These are phyloP conservation scores for Alternaria consortialis DNA, from an alignment of 2,329 filamentous ascomycete genomes.

Conservation along the genomic window DNA sequence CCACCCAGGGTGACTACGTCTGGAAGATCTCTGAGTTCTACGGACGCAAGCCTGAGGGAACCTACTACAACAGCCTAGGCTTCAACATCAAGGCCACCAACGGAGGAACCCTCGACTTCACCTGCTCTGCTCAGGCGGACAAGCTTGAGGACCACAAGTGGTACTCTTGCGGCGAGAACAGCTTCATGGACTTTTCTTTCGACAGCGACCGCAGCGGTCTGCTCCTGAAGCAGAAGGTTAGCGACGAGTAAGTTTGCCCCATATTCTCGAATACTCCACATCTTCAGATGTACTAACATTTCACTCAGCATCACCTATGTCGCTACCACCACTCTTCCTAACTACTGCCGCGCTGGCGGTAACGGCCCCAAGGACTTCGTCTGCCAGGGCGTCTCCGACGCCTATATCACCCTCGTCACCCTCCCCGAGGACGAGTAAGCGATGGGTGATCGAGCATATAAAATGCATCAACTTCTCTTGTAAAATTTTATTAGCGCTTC, in stretches of 20 bases:
- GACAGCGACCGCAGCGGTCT: conserved; percentile 22
- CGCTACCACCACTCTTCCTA: conserved; percentile 25
- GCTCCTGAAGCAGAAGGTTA: conserved; percentile 24
- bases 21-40: conserved; percentile 32
- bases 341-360: conserved; percentile 26
- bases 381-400: conserved; percentile 72
- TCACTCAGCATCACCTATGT: conserved; percentile 16
- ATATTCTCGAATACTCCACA: background rate
- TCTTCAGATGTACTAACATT: conserved; percentile 5
- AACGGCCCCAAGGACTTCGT: conserved; percentile 68
- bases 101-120: conserved; percentile 19
- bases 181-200: conserved; percentile 24
- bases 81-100: conserved; percentile 32
- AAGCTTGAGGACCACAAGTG: conserved; percentile 20
- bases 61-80: conserved; percentile 21
- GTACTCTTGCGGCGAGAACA: conserved; percentile 25
- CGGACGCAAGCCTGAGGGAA: conserved; percentile 32
- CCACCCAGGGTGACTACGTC: conserved; percentile 25
- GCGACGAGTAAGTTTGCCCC: conserved; percentile 17
- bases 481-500: background rate
- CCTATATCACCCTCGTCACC: conserved; percentile 54
- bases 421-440: conserved; percentile 4
- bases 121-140: conserved; percentile 11
- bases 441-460: background rate
- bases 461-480: background rate